These are phyloP conservation scores for Coelastrella sp. DNA, from an alignment of 139 green algal species.

Conservation along the genomic window DNA sequence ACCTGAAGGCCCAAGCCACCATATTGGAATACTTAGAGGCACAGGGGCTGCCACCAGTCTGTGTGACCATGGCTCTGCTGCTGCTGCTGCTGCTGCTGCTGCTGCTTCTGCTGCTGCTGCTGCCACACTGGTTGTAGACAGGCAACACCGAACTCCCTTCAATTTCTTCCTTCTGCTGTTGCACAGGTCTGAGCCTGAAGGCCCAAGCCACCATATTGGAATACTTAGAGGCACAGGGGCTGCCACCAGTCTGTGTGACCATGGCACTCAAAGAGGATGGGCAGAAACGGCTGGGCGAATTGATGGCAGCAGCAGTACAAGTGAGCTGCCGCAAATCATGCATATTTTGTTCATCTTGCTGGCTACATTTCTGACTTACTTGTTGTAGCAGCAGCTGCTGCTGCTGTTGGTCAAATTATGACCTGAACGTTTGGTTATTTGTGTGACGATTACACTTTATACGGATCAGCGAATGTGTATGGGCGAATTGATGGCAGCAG, in stretches of 20 bases:
- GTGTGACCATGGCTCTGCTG: slow-evolving; percentile 49
- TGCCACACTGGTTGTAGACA: neutral
- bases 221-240: slow-evolving; percentile 63
- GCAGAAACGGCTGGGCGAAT: slow-evolving; percentile 54
- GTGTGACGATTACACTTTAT: no score
- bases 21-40: slow-evolving; percentile 72
- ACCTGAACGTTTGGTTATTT: no score
- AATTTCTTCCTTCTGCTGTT: neutral
- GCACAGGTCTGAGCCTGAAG: slow-evolving; percentile 16
- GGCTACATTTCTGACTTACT: neutral
- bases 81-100: no score
- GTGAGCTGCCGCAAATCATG: slow-evolving; percentile 31
- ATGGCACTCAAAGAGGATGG: slow-evolving; percentile 56
- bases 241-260: slow-evolving; percentile 54
- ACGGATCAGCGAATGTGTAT: no score
- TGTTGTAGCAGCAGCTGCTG: neutral
- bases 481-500: no score
- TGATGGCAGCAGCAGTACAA: slow-evolving; percentile 74
- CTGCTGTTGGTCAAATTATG: no score
- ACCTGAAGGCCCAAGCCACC: slow-evolving; percentile 44
- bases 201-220: slow-evolving; percentile 67
- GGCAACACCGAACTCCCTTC: no score
- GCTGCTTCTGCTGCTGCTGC: no score
- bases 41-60: slow-evolving; percentile 57
- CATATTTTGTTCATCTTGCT: neutral